Base-by-base conservation (phyloP, 192 early-diverging fungal species). In the Pilobolus umbonatus region DNA sequence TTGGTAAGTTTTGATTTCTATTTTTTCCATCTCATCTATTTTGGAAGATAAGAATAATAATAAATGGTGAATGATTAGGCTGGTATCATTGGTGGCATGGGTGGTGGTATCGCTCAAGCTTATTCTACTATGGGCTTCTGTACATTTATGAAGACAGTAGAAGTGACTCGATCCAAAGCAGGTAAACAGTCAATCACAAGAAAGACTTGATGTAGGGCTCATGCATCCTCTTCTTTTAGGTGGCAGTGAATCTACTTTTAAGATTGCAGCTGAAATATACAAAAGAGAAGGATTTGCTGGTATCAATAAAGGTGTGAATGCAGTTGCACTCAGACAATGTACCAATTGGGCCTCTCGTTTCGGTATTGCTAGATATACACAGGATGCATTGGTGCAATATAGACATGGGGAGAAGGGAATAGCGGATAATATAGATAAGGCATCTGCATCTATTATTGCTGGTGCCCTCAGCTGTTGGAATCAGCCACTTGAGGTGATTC, bases 101-200 rank as follows among this genome's bases (percentile, higher is more conserved):
- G 80, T 49, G 96, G 95, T 55, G 96, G 96, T 64, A 75, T 95
- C 30, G 88, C 90, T 17, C 94, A 96, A 79, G 93, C 95, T 0
- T 98, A 97, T 78, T 87, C 94, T 42, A 98, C 96, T 21, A 98
- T 98, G 96, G 96, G 96, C n/a, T 97, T 97, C 77, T 97, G 95
- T 73, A 98, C 96, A 0, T 96, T 96, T 75, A 96, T 98, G 96
- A 93, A 94, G 80, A 97, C 96, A 3, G 90, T 91, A n/a, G 96
- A 98, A 63, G 95, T 98, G 30, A 98, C 96, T 6, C 86, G 94
- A 43, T 91, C 92, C 80, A 98, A 98, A 79, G 75, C 79, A 34
- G 80, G 62, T 63, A 55, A 61, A n/a, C n/a, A n/a, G n/a, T n/a
- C 42, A 46, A 21, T 14, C 26, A 28, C 21, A 15, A 44, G 43